These are phyloP conservation scores for Penicillium verhagenii DNA, from an alignment of 495 filamentous ascomycete species.

Conservation along the genomic window DNA sequence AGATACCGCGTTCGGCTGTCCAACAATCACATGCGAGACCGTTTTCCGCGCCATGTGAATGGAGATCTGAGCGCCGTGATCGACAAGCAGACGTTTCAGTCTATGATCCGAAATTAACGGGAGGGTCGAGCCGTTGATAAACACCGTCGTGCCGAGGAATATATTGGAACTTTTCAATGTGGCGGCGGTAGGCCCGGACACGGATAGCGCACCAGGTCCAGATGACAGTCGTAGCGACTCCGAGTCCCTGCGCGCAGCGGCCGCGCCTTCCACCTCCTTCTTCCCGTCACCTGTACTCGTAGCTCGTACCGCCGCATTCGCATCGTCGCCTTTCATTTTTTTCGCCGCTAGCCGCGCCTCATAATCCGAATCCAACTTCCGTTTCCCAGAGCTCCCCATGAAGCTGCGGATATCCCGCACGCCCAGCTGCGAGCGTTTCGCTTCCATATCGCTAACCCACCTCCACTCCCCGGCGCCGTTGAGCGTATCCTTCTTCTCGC, in stretches of 20 bases:
- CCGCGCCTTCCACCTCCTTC: no score
- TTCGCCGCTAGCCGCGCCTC: constrained; percentile 6
- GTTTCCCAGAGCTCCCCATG: constrained; percentile 32
- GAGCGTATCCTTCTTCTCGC: neutral
- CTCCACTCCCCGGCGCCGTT: constrained; percentile 14
- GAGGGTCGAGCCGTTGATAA: constrained; percentile 85
- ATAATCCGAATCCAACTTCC: constrained; percentile 22
- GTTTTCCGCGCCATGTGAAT: constrained; percentile 64
- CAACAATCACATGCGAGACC: constrained; percentile 87
- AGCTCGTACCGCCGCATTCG: neutral
- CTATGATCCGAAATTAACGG: constrained; percentile 82
- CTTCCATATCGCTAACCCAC: constrained; percentile 18
- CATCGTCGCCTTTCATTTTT: constrained; percentile 9
- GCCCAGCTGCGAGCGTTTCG: constrained; percentile 16
- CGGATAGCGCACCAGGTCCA: no score
- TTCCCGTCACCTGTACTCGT: neutral
- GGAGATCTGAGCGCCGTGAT: constrained; percentile 69
- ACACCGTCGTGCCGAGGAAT: constrained; percentile 68
- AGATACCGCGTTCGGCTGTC: constrained; percentile 48
- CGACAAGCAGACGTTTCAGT: constrained; percentile 73
- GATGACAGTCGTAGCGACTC: no score
- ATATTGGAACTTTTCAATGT: constrained; percentile 32
- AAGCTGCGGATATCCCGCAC: constrained; percentile 42
- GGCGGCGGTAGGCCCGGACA: neutral
- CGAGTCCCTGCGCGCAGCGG: no score